phyloP scores from a whole-genome alignment of 202 grass and related monocot genomes.

The Zizania palustris region DNA sequence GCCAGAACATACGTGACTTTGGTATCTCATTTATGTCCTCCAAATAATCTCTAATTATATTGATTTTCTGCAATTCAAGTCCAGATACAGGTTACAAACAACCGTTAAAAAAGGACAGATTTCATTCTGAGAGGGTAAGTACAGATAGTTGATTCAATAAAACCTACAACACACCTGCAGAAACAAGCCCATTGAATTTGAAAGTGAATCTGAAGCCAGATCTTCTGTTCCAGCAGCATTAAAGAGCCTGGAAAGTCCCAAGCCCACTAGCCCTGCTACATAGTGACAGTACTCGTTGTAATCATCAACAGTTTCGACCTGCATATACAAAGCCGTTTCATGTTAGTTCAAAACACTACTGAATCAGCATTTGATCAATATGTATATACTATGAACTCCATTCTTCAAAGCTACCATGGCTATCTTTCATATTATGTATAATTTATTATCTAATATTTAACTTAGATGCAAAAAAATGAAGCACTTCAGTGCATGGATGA shows the following conservation, averaged over 20 bases:
- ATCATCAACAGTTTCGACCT: conserved; percentile 89
- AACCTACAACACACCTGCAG: conserved; percentile 62
- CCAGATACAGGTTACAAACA: conserved; percentile 26
- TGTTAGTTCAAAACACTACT: conserved; percentile 33
- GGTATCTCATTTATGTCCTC: conserved; percentile 99
- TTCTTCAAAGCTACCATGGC: not conserved
- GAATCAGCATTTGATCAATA: not conserved
- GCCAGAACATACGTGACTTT: conserved; percentile 97
- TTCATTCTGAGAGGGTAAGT: conserved; percentile 10
- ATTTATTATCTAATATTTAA: not conserved
- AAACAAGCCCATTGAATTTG: conserved; percentile 98
- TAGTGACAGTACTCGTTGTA: conserved; percentile 99
- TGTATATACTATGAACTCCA: not conserved
- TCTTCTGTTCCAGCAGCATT: conserved; percentile 71
- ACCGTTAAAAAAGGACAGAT: not conserved
- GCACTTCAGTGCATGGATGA: too few species aligned
- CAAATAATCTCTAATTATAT: conserved; percentile 98
- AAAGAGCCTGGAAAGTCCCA: conserved; percentile 94
- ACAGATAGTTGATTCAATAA: not conserved
- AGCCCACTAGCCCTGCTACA: conserved; percentile 91
- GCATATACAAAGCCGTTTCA: conserved; percentile 27
- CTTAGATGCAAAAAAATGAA: not conserved
- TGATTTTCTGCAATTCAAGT: conserved; percentile 75
- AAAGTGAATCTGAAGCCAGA: conserved; percentile 71
- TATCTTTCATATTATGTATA: not conserved